Base-by-base conservation (phyloP, 2,329 filamentous ascomycete genomes). In the Nemania serpens region DNA sequence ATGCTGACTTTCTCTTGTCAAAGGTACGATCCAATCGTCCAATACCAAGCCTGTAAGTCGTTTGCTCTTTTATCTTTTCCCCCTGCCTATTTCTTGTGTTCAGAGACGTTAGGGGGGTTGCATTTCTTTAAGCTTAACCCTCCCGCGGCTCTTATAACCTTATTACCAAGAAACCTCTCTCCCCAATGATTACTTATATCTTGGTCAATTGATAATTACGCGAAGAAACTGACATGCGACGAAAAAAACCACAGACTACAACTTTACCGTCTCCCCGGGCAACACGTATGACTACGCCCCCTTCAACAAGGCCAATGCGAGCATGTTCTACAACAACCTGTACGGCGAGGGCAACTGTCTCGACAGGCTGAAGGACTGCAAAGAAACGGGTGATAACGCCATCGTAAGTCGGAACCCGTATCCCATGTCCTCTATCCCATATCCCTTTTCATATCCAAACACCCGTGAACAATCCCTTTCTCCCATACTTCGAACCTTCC, bases 321-420 rank as follows among this genome's bases (percentile, higher is more conserved):
- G 75, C 0, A 74, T 80, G 69, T 79, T 85, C 73, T 84, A 84
- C 76, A 85, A 87, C 74, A 82, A 82, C 65, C 70, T 88, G 34
- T 88, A 86, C 69, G 85, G 85, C 1, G 68, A 76, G 2, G 85
- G 85, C 34, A 87, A 88, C 71, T 88, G 86, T 71, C 71, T 83
- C 25, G 84, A 88, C 67, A 78, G 79, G 57, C 80, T 83, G n/a
- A 74, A 78, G 12, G 76, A 82, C 62, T 89, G 86, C 77, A 80
- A 81, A 62, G 76, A 76, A 1, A 78, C 77, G 4, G 82, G 82
- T 0, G 73, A 77, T 49, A 77, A 86, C 66, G 72, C 76, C 5
- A 72, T 85, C 48, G 63, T 65, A 49, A 63, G 63, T 55, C 12
- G 20, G 5, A 33, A 22, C 13, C 18, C 13, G 13, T 12, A 9